A percentile compares a stretch with the other conserved stretches of the same genome.
Evolutionary conservation across 768 basidiomycete genomes (phyloP).

Genomic region (Melanogaster broomeanus): DNA sequence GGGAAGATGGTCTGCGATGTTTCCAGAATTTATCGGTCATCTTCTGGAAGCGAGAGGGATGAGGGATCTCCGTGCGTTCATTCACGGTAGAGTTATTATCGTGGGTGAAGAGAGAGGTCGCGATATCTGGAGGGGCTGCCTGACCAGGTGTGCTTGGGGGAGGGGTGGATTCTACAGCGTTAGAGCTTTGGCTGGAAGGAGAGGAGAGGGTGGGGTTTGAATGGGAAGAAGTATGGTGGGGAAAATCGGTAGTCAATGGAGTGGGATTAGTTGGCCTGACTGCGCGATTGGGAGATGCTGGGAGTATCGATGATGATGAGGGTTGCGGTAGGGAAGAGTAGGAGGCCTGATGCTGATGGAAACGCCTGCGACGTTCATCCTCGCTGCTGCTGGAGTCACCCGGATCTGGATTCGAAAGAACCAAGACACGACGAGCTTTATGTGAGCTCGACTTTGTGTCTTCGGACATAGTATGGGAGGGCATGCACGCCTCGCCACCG

Average conservation of each 20-base stretch:
- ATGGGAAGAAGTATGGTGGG: constrained; percentile 37
- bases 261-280: constrained; percentile 24
- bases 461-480: constrained; percentile 56
- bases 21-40: constrained; percentile 28
- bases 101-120: constrained; percentile 39
- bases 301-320: constrained; percentile 26
- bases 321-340: constrained; percentile 25
- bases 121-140: constrained; percentile 42
- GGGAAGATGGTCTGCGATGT: constrained; percentile 29
- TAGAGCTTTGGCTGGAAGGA: constrained; percentile 67
- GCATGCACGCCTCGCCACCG: constrained; percentile 33
- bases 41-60: constrained; percentile 34
- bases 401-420: constrained; percentile 63
- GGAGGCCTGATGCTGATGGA: constrained; percentile 22
- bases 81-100: constrained; percentile 34
- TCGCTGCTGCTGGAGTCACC: constrained; percentile 45
- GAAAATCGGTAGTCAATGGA: constrained; percentile 41
- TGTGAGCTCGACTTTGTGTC: constrained; percentile 44
- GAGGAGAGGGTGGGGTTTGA: constrained; percentile 65
- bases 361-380: constrained; percentile 30
- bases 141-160: constrained; percentile 68
- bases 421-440: constrained; percentile 45
- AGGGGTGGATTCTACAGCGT: constrained; percentile 65
- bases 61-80: constrained; percentile 32
- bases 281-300: constrained; percentile 20